Percentiles rank a stretch among this genome's conserved stretches.
phyloP scores from a whole-genome alignment of 2,329 filamentous ascomycete species.

The Septoria linicola region DNA sequence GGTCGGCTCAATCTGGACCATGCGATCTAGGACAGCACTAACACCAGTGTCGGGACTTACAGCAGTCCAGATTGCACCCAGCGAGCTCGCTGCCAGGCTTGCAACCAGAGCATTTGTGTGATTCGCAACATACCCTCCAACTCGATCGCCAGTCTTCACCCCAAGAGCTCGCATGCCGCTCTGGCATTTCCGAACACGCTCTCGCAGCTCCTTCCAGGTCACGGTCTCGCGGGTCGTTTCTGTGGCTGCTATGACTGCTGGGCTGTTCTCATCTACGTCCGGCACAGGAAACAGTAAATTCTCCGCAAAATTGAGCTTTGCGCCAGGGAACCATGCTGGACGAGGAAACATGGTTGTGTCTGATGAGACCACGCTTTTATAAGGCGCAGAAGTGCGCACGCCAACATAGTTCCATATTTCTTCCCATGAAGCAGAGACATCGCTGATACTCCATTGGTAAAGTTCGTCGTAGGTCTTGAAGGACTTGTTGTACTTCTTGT shows the following conservation, averaged over 20 bases:
- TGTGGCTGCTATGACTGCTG: conserved; percentile 77
- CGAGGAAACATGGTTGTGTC: conserved; percentile 77
- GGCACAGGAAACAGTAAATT: conserved; percentile 80
- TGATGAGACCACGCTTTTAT: conserved; percentile 65
- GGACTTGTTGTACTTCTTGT: conserved; percentile 62
- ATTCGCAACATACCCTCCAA: conserved; percentile 80
- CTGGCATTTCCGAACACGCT: conserved; percentile 72
- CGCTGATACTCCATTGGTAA: conserved; percentile 78
- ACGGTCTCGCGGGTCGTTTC: conserved; percentile 66
- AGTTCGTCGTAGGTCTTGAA: conserved; percentile 71
- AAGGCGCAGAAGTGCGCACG: conserved; percentile 66
- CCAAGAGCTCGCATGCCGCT: conserved; percentile 67
- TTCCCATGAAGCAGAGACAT: conserved; percentile 77
- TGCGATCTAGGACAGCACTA: conserved; percentile 81
- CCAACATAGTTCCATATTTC: conserved; percentile 82
- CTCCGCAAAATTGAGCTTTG: conserved; percentile 87
- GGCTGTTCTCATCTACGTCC: conserved; percentile 57
- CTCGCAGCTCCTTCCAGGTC: conserved; percentile 77
- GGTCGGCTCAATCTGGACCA: conserved; percentile 80
- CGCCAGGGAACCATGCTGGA: conserved; percentile 77
- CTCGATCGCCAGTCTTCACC: conserved; percentile 60
- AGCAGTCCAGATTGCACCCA: conserved; percentile 90
- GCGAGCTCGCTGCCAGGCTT: conserved; percentile 76
- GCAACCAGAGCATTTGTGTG: conserved; percentile 83
- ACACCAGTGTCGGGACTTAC: conserved; percentile 92